Evolutionary conservation across 2,329 filamentous ascomycete genomes (phyloP), one percentile per base, ranked within the genome.

Genomic region (Cercospora sp.): DNA sequence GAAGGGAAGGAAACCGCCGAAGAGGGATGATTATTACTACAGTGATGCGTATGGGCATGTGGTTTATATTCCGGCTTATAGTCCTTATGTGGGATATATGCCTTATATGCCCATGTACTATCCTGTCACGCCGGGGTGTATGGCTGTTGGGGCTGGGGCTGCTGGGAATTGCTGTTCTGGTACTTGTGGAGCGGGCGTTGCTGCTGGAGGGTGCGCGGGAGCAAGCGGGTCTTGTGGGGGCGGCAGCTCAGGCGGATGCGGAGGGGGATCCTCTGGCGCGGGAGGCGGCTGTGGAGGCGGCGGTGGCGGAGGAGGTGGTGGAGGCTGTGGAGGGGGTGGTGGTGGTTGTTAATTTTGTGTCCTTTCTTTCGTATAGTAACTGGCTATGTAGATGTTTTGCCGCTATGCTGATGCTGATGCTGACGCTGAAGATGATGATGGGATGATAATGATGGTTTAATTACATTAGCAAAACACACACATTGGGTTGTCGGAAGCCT

Each of bases 121-220:
- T 70, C 75, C 80, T 3, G 75, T 75, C 16, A 81, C 83, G 64
- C 83, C 84, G 12, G 75, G 76, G 2, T 85, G 82, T 69, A 82
- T 83, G 78, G 80, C 76, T 67, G 70, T 80, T 6, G 74, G 70
- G 0, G 30, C 74, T 2, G 83, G 83, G 0, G 80, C 75, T 18
- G 71, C 73, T 28, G 85, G 85, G 0, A 83, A 82, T 67, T 87
- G 85, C 71, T 81, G 78, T 45, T 78, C 79, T 1, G 84, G 79
- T 1, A 86, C 83, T 53, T 79, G 76, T 66, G 79, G 78, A 61
- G 73, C 70, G 60, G 76, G 76, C 7, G 72, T 74, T 63, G 78
- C 73, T 20, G 79, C 76, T 30, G 83, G 80, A 1, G 81, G 79
- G 31, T 79, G 79, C 53, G 78, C 79, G 2, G 81, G 71, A 23